Percentiles rank a stretch among this genome's conserved stretches.
Evolutionary conservation across 306 rosid species (phyloP).

Genomic region (Cajanus cajan): DNA sequence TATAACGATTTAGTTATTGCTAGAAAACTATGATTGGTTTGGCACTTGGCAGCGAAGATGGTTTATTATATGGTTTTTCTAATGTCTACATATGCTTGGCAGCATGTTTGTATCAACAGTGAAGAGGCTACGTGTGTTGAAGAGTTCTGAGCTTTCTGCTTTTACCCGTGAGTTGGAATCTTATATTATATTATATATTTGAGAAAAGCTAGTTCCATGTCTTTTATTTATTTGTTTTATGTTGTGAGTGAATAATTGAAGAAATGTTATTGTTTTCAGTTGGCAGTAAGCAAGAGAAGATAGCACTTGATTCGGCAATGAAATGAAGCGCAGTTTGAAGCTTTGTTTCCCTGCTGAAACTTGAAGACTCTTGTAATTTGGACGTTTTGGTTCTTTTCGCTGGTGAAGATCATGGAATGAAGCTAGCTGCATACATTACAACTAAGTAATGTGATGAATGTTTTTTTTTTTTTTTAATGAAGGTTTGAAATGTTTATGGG

Average conservation of each 20-base stretch:
- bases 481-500: conserved; percentile 34
- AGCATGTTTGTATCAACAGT: conserved; percentile 91
- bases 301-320: conserved; percentile 33
- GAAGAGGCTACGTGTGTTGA: conserved; percentile 93
- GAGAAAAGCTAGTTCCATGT: no score
- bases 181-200: neutral
- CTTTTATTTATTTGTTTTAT: neutral
- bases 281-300: conserved; percentile 54
- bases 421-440: conserved; percentile 34
- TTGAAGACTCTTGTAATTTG: conserved; percentile 29
- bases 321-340: conserved; percentile 31
- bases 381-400: conserved; percentile 37
- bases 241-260: neutral
- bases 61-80: neutral
- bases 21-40: conserved; percentile 12
- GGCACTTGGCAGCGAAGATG: neutral
- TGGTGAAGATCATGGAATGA: conserved; percentile 25
- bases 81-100: conserved; percentile 31
- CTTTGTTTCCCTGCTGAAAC: conserved; percentile 1
- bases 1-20: neutral
- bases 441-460: conserved; percentile 43
- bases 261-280: conserved; percentile 17
- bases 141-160: conserved; percentile 86
- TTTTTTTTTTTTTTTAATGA: conserved; percentile 26
- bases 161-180: conserved; percentile 72